Percentiles rank a stretch among this genome's conserved stretches.
Evolutionary conservation across 2,329 filamentous ascomycete species (phyloP).

Genomic region (Bertia moriformis): DNA sequence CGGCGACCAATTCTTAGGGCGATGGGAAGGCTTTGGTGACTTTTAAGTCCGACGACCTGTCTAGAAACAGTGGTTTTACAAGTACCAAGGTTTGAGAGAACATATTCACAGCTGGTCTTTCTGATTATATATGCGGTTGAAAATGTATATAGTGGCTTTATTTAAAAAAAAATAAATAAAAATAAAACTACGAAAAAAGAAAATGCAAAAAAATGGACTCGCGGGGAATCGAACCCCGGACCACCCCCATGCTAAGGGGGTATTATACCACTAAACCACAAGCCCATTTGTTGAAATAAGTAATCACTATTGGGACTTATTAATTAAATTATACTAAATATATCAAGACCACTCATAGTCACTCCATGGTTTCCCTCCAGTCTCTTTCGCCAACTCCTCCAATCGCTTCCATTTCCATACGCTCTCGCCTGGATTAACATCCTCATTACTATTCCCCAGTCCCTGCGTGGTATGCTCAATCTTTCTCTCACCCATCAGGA

Average conservation of each 20-base stretch:
- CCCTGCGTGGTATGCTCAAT: conserved; percentile 10
- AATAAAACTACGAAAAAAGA: too few relatives aligned
- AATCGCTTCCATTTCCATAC: conserved; percentile 13
- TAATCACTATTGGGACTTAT: too few relatives aligned
- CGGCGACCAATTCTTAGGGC: too few relatives aligned
- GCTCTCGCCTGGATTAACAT: conserved; percentile 10
- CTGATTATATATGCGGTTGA: too few relatives aligned
- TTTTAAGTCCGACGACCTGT: too few relatives aligned
- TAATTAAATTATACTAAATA: background rate
- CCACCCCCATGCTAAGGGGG: conserved; percentile 29
- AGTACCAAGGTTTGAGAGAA: too few relatives aligned
- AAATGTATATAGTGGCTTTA: too few relatives aligned
- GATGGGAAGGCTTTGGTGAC: too few relatives aligned
- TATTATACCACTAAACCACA: conserved; percentile 32
- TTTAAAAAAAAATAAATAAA: too few relatives aligned
- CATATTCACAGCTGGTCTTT: too few relatives aligned
- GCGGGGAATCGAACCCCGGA: conserved; percentile 31
- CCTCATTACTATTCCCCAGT: conserved; percentile 11
- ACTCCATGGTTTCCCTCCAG: conserved; percentile 10
- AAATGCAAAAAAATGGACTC: conserved; percentile 21
- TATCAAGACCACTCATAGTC: conserved; percentile 3
- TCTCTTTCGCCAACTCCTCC: conserved; percentile 10
- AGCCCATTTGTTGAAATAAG: too few relatives aligned
- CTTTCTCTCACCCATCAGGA: conserved; percentile 16
- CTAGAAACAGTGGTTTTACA: too few relatives aligned